phyloP scores from a whole-genome alignment of 2,329 filamentous ascomycete species.

The Sclerotinia minor region DNA sequence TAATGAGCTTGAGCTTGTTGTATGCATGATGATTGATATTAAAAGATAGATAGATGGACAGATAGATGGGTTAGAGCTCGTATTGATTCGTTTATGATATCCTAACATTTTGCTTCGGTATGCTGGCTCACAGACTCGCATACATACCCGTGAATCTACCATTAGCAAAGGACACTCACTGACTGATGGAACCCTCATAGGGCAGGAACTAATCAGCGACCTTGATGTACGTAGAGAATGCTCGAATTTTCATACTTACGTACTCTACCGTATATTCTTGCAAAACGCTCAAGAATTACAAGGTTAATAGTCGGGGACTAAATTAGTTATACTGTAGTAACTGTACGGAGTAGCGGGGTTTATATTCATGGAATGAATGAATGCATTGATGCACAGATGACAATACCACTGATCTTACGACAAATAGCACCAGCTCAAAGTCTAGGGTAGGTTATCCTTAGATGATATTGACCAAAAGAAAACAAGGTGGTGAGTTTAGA shows the following conservation, averaged over 20 bases:
- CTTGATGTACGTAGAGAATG: neutral
- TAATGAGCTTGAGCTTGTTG: too few species aligned
- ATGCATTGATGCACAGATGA: neutral
- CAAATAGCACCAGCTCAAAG: neutral
- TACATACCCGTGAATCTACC: neutral
- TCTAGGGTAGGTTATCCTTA: neutral
- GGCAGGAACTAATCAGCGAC: neutral
- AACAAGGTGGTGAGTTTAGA: neutral
- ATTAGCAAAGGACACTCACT: neutral
- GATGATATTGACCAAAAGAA: neutral
- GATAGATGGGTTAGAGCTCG: neutral
- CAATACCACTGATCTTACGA: neutral
- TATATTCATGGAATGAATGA: neutral
- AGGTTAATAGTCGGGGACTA: neutral
- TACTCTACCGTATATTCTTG: neutral
- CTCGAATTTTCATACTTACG: too few species aligned
- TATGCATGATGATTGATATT: neutral
- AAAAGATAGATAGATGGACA: neutral
- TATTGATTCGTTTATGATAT: neutral
- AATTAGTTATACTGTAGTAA: too few species aligned
- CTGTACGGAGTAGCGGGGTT: neutral
- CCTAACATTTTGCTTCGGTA: neutral
- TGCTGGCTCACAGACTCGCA: neutral
- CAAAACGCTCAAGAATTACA: neutral
- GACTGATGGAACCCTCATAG: slow-evolving; percentile 6